These are phyloP conservation scores for Vigna hirtella DNA, from an alignment of 306 rosid species.

Conservation along the genomic window DNA sequence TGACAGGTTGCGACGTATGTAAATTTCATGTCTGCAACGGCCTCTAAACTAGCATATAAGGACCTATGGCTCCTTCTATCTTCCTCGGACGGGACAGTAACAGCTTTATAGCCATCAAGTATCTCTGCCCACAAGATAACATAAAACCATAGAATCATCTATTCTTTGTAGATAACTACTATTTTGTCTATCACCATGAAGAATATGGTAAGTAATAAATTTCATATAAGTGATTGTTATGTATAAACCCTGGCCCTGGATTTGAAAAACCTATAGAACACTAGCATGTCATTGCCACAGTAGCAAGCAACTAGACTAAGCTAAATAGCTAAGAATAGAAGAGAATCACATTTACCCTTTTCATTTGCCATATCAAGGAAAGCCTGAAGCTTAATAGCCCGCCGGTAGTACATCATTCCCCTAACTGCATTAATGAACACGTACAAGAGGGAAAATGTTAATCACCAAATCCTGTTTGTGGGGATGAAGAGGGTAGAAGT, in stretches of 20 bases:
- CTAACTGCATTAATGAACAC: constrained; percentile 67
- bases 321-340: constrained; percentile 21
- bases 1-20: constrained; percentile 97
- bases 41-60: constrained; percentile 86
- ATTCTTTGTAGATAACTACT: constrained; percentile 31
- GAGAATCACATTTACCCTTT: constrained; percentile 60
- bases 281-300: constrained; percentile 10
- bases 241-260: neutral
- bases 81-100: constrained; percentile 84
- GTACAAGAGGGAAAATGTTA: constrained; percentile 39
- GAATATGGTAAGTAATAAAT: constrained; percentile 31
- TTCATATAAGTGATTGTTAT: constrained; percentile 20
- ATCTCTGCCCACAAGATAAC: constrained; percentile 67
- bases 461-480: constrained; percentile 31
- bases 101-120: constrained; percentile 91
- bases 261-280: constrained; percentile 11
- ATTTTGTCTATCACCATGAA: constrained; percentile 27
- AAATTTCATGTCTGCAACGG: constrained; percentile 96
- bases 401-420: constrained; percentile 98
- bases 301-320: constrained; percentile 25
- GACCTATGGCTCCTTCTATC: constrained; percentile 92
- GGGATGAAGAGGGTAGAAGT: constrained; percentile 33
- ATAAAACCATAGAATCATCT: constrained; percentile 40
- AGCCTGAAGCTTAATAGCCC: constrained; percentile 98
- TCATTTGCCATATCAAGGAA: constrained; percentile 98